Percentiles rank a stretch among this genome's conserved stretches.
Conservation (phyloP, 2,329 filamentous ascomycete genomes). For the Colletotrichum truncatum region DNA sequence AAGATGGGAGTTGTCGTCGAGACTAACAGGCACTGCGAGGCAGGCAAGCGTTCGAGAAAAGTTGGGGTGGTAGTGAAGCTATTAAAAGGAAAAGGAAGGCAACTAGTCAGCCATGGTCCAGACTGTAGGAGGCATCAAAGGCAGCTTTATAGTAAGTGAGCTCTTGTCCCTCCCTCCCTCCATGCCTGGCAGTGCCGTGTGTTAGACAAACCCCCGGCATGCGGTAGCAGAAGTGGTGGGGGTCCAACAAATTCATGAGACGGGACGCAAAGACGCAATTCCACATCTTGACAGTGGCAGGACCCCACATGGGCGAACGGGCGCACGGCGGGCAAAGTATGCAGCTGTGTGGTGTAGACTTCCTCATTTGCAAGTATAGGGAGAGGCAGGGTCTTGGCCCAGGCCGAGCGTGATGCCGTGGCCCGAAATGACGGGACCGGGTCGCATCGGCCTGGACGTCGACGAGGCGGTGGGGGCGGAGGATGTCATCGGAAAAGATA, state of each 20-base stretch:
- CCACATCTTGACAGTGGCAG: conserved; percentile 11
- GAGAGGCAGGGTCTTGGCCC: background rate
- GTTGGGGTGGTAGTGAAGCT: background rate
- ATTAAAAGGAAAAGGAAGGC: background rate
- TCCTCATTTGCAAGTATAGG: background rate
- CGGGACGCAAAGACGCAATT: conserved; percentile 18
- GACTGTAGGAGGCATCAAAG: conserved; percentile 14
- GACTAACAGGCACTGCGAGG: background rate
- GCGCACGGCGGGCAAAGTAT: conserved; percentile 13
- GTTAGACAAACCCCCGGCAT: conserved; percentile 16
- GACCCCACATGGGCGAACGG: conserved; percentile 21
- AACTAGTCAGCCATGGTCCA: background rate
- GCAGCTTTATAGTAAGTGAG: conserved; percentile 23
- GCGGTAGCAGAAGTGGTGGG: conserved; percentile 19
- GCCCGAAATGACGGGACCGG: conserved; percentile 24
- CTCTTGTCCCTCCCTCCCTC: conserved; percentile 11
- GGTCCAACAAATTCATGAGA: conserved; percentile 29
- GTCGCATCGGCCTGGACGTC: conserved; percentile 17
- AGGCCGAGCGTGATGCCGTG: conserved; percentile 24
- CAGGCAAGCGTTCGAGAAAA: background rate
- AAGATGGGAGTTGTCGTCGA: background rate
- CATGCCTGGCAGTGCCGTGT: conserved; percentile 16
- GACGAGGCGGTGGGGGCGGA: conserved; percentile 20
- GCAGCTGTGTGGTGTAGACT: conserved; percentile 1
- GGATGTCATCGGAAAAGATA: conserved; percentile 30